Evolutionary conservation across 352 stramenopile species (phyloP).

Genomic region (Elongisporangium prolatum): DNA sequence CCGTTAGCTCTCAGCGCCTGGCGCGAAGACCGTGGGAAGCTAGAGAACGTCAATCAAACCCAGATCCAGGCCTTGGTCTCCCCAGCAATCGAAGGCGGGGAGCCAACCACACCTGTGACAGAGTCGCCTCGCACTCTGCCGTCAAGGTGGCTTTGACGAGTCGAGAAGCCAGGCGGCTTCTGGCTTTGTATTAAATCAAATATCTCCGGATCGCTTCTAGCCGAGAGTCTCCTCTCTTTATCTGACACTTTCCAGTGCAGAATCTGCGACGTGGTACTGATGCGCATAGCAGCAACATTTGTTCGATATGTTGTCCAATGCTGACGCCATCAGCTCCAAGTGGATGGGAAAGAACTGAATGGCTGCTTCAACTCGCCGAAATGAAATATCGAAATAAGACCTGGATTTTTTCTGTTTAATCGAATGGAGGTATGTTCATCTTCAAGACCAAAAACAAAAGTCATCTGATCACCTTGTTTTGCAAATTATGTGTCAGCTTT

Average conservation of each 20-base stretch:
- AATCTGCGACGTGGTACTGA: background rate
- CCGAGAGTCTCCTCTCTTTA: no score
- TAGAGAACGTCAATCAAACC: background rate
- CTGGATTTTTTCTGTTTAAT: no score
- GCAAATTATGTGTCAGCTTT: background rate
- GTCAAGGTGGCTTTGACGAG: background rate
- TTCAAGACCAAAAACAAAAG: no score
- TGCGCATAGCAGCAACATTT: no score
- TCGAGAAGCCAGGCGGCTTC: no score
- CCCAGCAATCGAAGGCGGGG: background rate
- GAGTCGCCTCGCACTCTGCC: background rate
- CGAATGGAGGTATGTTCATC: no score
- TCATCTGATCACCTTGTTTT: background rate
- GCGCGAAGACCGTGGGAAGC: background rate
- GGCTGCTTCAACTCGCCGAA: background rate
- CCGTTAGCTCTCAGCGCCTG: background rate
- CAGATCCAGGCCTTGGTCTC: background rate
- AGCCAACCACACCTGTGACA: background rate
- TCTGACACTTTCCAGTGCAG: background rate
- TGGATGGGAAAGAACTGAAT: background rate
- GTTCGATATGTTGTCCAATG: background rate
- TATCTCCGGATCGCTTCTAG: no score
- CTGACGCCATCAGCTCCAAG: background rate
- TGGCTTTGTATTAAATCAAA: no score
- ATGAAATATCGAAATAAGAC: background rate